Base-by-base conservation (phyloP, 2,329 filamentous ascomycete species). In the Trichoderma sp. region DNA sequence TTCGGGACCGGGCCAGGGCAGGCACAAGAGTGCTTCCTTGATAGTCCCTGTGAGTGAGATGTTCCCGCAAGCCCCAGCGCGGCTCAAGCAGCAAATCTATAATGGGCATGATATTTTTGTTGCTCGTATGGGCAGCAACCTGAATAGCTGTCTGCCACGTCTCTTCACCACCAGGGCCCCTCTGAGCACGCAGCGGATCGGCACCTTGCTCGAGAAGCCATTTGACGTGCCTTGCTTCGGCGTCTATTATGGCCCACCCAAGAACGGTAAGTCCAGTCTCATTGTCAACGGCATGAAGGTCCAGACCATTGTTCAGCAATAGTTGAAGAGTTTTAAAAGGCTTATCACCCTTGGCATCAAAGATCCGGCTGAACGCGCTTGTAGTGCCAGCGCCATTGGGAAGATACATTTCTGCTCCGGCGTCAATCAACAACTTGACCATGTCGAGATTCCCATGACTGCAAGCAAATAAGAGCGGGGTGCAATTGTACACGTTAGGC, bases 141-240 rank as follows among this genome's bases (percentile, higher is more conserved):
- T 72, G 71, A 4, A 76, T 34, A 3, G 73, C 76, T 12, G 72
- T 74, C 26, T 72, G 66, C 75, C 76, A 77, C 4, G 34, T 11
- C 8, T 70, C 30, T 3, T 65, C 26, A 2, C 61, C 63, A 5
- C 64, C 70, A 2, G 73, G 71, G 6, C 57, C 34, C 12, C 67
- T 70, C 11, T 73, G 70, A 11, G 71, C 73, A 36, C 71, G 74
- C 6, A 73, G 23, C 15, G 74, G 75, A 68, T 78, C 72, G 8
- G 73, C 76, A 2, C 76, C 76, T 12, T 72, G 73, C 9, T 73
- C 71, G 4, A 76, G 73, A 30, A 78, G 59, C 70, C 74, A 75
- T 30, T 70, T 69, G 26, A 77, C 75, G 28, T 74, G 39, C 20
- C 67, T 64, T 6, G 71, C 47, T 17, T 73, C 64, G 20, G 74